Conservation (phyloP, 192 early-diverging fungal species). For the Entomortierella parvispora region DNA sequence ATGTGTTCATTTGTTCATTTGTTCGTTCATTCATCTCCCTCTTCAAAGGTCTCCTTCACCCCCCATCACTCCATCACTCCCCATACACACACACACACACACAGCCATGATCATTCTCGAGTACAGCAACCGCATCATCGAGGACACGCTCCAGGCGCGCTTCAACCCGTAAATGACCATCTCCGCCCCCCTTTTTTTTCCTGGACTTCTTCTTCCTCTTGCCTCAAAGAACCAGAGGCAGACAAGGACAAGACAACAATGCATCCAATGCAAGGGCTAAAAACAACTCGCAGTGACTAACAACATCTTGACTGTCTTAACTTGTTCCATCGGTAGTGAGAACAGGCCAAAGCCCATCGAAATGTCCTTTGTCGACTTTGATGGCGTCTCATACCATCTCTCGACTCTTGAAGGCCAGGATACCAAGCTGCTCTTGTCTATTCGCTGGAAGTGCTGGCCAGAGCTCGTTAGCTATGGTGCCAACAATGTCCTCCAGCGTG, state of each 20-base stretch:
- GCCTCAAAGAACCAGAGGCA: not conserved
- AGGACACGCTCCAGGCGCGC: constrained; percentile 62
- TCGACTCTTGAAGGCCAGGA: constrained; percentile 66
- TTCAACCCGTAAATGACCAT: constrained; percentile 58
- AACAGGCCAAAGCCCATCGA: constrained; percentile 68
- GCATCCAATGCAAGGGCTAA: too few species aligned
- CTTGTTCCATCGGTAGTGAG: constrained; percentile 16
- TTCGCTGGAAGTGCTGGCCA: constrained; percentile 85
- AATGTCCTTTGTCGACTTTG: constrained; percentile 94
- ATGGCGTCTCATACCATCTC: constrained; percentile 92
- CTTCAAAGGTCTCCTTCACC: too few species aligned
- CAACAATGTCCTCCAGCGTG: constrained; percentile 79
- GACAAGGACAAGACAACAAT: too few species aligned
- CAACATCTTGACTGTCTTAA: not conserved
- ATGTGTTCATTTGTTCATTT: not conserved
- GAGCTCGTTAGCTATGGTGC: constrained; percentile 88
- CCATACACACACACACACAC: not conserved
- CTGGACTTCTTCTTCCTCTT: too few species aligned
- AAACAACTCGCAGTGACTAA: not conserved
- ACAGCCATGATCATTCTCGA: constrained; percentile 69
- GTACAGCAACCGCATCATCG: constrained; percentile 70
- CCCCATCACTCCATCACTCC: not conserved
- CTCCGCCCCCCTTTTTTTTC: not conserved
- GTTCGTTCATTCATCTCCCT: too few species aligned
- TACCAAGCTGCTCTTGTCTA: constrained; percentile 76